Base-by-base conservation (phyloP, 495 filamentous ascomycete species). In the Penicillium canescens region DNA sequence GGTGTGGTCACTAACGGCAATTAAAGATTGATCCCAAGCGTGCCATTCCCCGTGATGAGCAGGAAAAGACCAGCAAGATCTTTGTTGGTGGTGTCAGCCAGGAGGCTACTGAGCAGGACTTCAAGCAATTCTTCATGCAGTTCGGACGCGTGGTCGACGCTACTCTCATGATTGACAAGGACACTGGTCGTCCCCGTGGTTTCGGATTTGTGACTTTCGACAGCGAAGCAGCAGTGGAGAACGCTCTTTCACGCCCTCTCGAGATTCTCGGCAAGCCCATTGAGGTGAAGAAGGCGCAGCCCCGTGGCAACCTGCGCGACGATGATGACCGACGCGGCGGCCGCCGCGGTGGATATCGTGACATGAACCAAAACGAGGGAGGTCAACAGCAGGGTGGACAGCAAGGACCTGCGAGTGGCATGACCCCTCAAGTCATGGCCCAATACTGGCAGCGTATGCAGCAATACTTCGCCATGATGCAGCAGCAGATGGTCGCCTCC, bases 191-290 rank as follows among this genome's bases (percentile, higher is more conserved):
- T 20, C 94, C 94, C 3, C 86, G 94, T 55, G 94, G 94, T 9
- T 98, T 98, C 62, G 94, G 94, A n/a, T 98, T 98, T 63, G 94
- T 98, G 36, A 98, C 94, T 0, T 98, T 98, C 57, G 94, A 98
- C 69, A 92, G 88, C 60, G 94, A 98, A 61, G 88, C 88, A 16
- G 95, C 95, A 41, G 94, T 98, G 24, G 94, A 98, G 54, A 88
- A 89, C 37, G 93, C 92, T 40, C 82, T 98, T 10, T 83, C 84
- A 28, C 80, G 83, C n/a, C 86, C 87, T 35, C 78, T 98, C 8
- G 90, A 91, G 55, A 97, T 98, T 56, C 86, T 93, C 43, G 91
- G 91, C 28, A 98, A 98, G 70, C 84, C 90, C 20, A 98, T 98
- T 55, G 94, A 98, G 66, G 93, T 98, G 37, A 98, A 98, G 79